phyloP scores from a whole-genome alignment of 352 stramenopile species.

The Pythium dissotocum region DNA sequence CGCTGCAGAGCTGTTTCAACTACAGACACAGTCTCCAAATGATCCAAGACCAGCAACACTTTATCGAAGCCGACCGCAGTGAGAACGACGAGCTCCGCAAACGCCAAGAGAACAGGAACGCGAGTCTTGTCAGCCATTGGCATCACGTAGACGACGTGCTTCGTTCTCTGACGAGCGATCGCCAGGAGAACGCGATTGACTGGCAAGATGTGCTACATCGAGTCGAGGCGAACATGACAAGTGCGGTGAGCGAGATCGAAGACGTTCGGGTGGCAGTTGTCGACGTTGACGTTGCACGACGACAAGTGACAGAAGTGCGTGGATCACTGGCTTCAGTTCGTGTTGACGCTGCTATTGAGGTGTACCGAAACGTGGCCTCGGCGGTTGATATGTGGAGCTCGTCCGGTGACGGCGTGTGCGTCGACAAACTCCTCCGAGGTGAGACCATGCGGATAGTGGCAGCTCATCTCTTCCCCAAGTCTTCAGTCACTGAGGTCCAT shows the following conservation, averaged over 20 bases:
- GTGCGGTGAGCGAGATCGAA: not conserved
- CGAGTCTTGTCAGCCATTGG: not conserved
- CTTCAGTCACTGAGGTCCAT: not conserved
- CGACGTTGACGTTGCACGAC: not conserved
- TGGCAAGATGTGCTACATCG: not conserved
- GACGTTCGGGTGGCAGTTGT: not conserved
- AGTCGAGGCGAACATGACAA: not conserved
- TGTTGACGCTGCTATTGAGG: not conserved
- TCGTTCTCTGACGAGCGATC: not conserved
- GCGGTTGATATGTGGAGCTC: not conserved
- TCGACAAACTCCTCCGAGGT: not conserved
- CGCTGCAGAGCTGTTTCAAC: not conserved
- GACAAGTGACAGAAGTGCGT: not conserved
- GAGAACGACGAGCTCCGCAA: not conserved
- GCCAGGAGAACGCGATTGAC: not conserved
- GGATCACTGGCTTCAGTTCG: not conserved
- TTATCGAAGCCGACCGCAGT: not conserved
- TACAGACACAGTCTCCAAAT: not conserved
- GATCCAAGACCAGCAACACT: not conserved
- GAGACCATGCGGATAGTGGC: not conserved
- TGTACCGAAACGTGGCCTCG: not conserved
- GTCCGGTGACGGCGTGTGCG: not conserved
- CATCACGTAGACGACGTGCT: not conserved
- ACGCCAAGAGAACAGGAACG: not conserved
- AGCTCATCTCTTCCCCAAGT: not conserved